Conservation (phyloP, 306 rosid species). For the Herpetospermum pedunculosum region DNA sequence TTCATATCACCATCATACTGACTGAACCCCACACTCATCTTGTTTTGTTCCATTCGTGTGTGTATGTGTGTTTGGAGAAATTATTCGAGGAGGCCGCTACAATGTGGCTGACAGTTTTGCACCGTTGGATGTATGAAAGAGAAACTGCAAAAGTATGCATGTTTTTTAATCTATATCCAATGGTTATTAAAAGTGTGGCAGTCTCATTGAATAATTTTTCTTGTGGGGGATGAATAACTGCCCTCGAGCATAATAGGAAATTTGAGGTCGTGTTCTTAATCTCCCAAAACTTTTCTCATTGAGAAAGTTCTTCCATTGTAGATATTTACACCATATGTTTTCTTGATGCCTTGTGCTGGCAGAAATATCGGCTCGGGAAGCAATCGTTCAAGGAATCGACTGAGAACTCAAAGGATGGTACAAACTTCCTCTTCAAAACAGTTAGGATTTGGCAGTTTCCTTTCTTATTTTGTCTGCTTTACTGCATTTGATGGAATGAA, state of each 20-base stretch:
- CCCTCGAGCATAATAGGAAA: background rate
- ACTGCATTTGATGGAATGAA: background rate
- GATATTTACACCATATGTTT: slow-evolving; percentile 2
- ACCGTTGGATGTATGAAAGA: too few species aligned
- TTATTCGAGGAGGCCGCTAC: too few species aligned
- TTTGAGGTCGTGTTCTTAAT: background rate
- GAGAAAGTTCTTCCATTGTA: background rate
- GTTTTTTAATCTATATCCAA: too few species aligned
- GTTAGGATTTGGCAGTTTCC: background rate
- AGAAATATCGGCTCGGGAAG: slow-evolving; percentile 50
- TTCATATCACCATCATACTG: background rate
- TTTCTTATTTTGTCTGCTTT: background rate
- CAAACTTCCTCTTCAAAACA: background rate
- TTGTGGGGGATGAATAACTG: background rate
- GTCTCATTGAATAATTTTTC: too few species aligned
- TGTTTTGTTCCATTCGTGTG: background rate
- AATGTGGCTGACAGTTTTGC: too few species aligned
- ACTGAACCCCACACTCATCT: background rate
- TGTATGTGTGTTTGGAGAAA: too few species aligned
- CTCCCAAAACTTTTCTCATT: background rate
- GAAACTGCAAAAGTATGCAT: too few species aligned
- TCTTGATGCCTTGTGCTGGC: slow-evolving; percentile 17
- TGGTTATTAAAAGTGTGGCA: too few species aligned
- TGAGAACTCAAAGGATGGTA: slow-evolving; percentile 45
- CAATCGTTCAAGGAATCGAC: slow-evolving; percentile 42